A percentile compares a stretch with the other conserved stretches of the same genome.
Conservation (phyloP, 805 yeast species). For the Spathaspora arborariae region DNA sequence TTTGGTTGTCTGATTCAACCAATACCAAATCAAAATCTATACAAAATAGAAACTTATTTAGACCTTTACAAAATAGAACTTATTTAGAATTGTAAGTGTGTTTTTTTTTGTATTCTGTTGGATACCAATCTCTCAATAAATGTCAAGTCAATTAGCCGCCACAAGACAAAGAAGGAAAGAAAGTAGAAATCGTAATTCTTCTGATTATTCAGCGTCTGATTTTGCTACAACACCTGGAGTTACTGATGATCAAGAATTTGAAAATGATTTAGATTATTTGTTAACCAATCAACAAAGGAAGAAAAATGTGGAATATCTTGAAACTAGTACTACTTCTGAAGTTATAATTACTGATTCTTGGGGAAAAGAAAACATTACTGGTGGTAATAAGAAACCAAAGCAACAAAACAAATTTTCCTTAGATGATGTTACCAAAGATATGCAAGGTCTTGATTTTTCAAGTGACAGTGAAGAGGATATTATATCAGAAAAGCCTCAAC, state of each 20-base stretch:
- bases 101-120: background rate
- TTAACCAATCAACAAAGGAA: constrained; percentile 11
- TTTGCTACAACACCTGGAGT: constrained; percentile 2
- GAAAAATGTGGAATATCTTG: background rate
- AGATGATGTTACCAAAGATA: constrained; percentile 25
- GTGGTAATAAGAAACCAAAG: background rate
- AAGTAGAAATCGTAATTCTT: background rate
- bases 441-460: constrained; percentile 22
- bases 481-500: background rate
- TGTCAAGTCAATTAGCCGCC: background rate
- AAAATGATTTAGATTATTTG: constrained; percentile 27
- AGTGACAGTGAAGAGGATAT: constrained; percentile 20
- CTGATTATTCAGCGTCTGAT: background rate
- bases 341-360: background rate
- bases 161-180: constrained; percentile 1
- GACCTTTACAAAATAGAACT: background rate
- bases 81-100: background rate
- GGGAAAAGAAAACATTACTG: background rate
- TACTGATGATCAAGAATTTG: constrained; percentile 16
- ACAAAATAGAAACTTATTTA: background rate
- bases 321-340: background rate
- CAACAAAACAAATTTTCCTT: constrained; percentile 12
- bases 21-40: no score
- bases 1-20: no score
- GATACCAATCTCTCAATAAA: background rate